Percentiles rank a stretch among this genome's conserved stretches.
These are phyloP conservation scores for Apodospora peruviana DNA, from an alignment of 495 filamentous ascomycete genomes.

Conservation along the genomic window DNA sequence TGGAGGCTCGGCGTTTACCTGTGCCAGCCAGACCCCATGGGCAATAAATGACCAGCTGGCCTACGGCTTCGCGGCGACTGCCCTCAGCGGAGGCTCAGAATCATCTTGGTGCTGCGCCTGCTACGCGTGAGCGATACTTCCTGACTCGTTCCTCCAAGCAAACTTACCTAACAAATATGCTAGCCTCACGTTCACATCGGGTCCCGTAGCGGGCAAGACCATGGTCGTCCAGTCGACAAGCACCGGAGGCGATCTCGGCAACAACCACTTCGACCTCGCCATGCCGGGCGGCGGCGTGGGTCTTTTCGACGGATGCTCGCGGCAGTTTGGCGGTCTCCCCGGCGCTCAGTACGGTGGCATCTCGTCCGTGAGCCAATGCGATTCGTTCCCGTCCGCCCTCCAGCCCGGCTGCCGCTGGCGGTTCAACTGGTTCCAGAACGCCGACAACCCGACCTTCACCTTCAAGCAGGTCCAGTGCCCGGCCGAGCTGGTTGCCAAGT, in stretches of 20 bases:
- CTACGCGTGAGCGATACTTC: slow-evolving; percentile 43
- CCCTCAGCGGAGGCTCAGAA: slow-evolving; percentile 37
- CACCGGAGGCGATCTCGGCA: slow-evolving; percentile 51
- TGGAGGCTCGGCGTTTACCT: slow-evolving; percentile 47
- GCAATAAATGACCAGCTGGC: slow-evolving; percentile 42
- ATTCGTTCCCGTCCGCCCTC: slow-evolving; percentile 43
- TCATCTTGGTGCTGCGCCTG: slow-evolving; percentile 51
- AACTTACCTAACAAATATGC: slow-evolving; percentile 4
- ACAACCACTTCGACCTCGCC: slow-evolving; percentile 54
- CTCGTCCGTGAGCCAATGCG: slow-evolving; percentile 41
- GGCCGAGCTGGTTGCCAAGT: slow-evolving; percentile 42
- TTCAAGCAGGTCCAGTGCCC: slow-evolving; percentile 53
- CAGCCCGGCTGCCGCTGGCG: slow-evolving; percentile 52
- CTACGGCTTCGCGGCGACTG: slow-evolving; percentile 55
- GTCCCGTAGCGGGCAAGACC: slow-evolving; percentile 45
- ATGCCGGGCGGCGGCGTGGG: slow-evolving; percentile 57
- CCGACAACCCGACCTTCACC: slow-evolving; percentile 50
- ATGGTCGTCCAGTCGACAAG: slow-evolving; percentile 61
- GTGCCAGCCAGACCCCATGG: slow-evolving; percentile 50
- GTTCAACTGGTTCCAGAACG: slow-evolving; percentile 54
- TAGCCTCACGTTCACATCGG: slow-evolving; percentile 32
- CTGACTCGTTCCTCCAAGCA: slow-evolving; percentile 6
- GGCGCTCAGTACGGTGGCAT: slow-evolving; percentile 53
- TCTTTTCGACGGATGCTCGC: slow-evolving; percentile 47
- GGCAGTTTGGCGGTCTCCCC: slow-evolving; percentile 49